These are phyloP conservation scores for Cicer bijugum DNA, from an alignment of 306 rosid genomes.

Conservation along the genomic window DNA sequence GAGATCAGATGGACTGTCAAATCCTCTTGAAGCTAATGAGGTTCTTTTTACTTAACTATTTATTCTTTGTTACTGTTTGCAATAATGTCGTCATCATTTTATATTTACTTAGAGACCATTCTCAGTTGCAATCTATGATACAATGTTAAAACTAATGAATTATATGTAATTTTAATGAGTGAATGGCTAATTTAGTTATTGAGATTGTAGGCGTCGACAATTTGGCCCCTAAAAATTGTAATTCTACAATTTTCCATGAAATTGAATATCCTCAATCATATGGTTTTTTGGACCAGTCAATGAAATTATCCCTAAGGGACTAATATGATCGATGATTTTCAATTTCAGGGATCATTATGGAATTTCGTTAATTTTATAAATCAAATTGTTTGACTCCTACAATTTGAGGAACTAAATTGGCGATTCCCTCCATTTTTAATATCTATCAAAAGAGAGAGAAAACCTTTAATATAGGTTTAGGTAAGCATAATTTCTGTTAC, in stretches of 20 bases:
- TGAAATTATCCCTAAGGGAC: not conserved
- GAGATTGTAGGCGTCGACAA: slow-evolving; percentile 12
- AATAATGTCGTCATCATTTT: not conserved
- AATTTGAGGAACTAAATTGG: not conserved
- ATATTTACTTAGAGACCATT: slow-evolving; percentile 12
- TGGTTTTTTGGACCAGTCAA: not conserved
- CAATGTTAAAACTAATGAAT: not conserved
- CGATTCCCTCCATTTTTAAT: not conserved
- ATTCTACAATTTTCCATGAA: not conserved
- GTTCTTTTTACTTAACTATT: slow-evolving; percentile 35
- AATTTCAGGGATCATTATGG: slow-evolving; percentile 24
- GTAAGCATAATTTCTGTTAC: slow-evolving; percentile 9
- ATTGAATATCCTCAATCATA: slow-evolving; percentile 2
- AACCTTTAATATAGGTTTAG: not conserved
- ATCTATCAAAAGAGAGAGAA: not conserved
- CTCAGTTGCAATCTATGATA: not conserved
- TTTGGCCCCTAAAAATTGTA: not conserved
- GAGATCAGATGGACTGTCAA: slow-evolving; percentile 40
- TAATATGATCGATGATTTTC: not conserved
- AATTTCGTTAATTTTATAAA: not conserved
- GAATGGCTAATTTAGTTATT: not conserved
- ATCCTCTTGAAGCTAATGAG: slow-evolving; percentile 41
- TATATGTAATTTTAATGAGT: not conserved
- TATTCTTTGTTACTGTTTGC: not conserved
- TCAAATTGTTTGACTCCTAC: not conserved